Base-by-base conservation (phyloP, 139 green algal species). In the Micractinium sp. region DNA sequence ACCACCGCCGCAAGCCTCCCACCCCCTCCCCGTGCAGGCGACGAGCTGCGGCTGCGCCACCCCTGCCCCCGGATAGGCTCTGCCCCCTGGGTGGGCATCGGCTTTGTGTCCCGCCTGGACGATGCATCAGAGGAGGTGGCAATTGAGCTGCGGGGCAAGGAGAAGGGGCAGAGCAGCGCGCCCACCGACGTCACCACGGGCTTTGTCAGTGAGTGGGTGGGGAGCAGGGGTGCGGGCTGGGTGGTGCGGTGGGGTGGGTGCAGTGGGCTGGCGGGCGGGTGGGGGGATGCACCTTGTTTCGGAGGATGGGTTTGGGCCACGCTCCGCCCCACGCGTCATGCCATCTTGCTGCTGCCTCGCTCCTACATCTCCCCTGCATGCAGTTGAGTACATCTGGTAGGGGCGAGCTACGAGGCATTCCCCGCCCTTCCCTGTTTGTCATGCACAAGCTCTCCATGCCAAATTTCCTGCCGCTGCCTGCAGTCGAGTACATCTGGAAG, bases 11-110 rank as follows among this genome's bases (percentile, higher is more conserved):
- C 76, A 66, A 36, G 39, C 78, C 38, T 23, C 39, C 5, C 78
- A 23, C 14, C 78, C 29, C 3, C 75, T 81, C 33, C 22, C n/a
- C 35, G 39, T 80, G 90, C 94, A 86, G 97, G 97, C 16, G 96
- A 99, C 90, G 97, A 99, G 95, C 92, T 99, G 67, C 92, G 92
- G 86, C 95, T 99, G 85, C 89, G 88, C n/a, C 97, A 98, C 90
- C 87, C 92, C 23, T 93, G 90, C 85, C 91, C 93, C 5, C 86
- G 91, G 79, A 91, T 92, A 69, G 86, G 95, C 22, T 80, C 88
- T 12, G 27, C 83, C 79, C 77, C 95, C 31, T 98, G 97, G 97
- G 92, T 97, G 91, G 93, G 88, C 31, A 90, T 91, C 5, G 97
- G 97, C 7, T 87, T 93, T 36, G 96, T 99, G 56, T 87, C 97